Base-by-base conservation (phyloP, 805 yeast species). In the Zygoascus tannicola region DNA sequence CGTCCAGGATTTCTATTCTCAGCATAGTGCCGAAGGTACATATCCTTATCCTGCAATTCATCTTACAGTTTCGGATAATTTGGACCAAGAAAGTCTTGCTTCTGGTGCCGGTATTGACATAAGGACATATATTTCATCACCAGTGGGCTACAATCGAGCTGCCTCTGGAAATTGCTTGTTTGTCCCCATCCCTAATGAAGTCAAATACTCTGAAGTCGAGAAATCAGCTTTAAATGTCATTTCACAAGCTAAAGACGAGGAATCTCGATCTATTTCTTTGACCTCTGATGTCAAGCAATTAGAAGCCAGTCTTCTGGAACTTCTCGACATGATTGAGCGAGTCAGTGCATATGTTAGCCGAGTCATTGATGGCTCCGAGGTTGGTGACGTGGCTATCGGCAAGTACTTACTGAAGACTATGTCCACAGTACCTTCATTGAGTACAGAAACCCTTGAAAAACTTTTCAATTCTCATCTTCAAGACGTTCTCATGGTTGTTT, bases 401-500 rank as follows among this genome's bases (percentile, higher is more conserved):
- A 76, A 82, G 59, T 70, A 70, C 49, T 71, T 86, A 56, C 68
- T 81, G 59, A 70, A 78, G 52, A 56, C 56, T 19, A 52, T 69
- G 44, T 52, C 66, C 21, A 51, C 60, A 40, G 56, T 64, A 19
- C 72, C 73, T 12, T 56, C 59, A 32, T 49, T 63, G 1, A 70
- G 75, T 50, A 55, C 70, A 50, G 76, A 73, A 37, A 70, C 71
- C 41, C 69, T 82, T 55, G 76, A 75, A 57, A 64, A 70, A 50
- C 71, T 78, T 49, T 78, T 85, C 70, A 77, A 76, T 58, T 71
- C 75, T 32, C 87, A 84, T 60, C 70, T 80, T 59, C 86, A 84
- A 62, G 95, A 86, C 56, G 78, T 85, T 35, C 70, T 83, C 49
- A 76, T 85, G 78, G 74, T 86, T 50, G 90, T 84, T 59, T 83